A percentile compares a stretch with the other conserved stretches of the same genome.
phyloP scores from a whole-genome alignment of 768 basidiomycete genomes.

The Podaxis pistillaris region DNA sequence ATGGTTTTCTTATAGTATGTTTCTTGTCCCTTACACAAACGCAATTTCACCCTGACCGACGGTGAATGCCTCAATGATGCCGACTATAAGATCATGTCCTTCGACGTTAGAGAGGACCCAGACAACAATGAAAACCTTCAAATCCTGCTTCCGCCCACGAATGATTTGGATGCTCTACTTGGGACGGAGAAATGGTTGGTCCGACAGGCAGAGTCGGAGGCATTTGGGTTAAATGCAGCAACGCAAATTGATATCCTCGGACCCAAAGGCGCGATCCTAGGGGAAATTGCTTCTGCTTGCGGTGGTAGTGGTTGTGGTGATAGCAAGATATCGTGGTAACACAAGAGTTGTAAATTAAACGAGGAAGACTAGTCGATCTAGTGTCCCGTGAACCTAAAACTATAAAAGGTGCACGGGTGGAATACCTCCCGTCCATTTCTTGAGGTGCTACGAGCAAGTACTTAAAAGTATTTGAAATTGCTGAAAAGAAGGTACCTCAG shows the following conservation, averaged over 20 bases:
- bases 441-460: too few relatives aligned
- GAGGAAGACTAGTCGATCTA: too few relatives aligned
- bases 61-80: conserved; percentile 61
- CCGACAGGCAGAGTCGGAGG: conserved; percentile 46
- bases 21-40: conserved; percentile 62
- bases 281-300: too few relatives aligned
- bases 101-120: conserved; percentile 46
- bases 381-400: too few relatives aligned
- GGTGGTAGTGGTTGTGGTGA: too few relatives aligned
- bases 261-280: too few relatives aligned
- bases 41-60: conserved; percentile 55
- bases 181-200: conserved; percentile 68
- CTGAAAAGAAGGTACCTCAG: too few relatives aligned
- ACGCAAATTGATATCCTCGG: conserved; percentile 29
- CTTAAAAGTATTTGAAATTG: too few relatives aligned
- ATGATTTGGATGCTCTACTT: conserved; percentile 57
- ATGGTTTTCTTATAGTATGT: conserved; percentile 23
- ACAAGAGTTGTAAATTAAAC: too few relatives aligned
- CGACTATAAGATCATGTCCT: conserved; percentile 59
- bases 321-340: too few relatives aligned
- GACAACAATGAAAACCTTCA: conserved; percentile 33
- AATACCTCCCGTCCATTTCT: too few relatives aligned
- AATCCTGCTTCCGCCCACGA: conserved; percentile 52
- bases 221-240: conserved; percentile 26
- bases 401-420: too few relatives aligned